A percentile compares a stretch with the other conserved stretches of the same genome.
phyloP scores from a whole-genome alignment of 805 yeast genomes.

The Komagataella populi region DNA sequence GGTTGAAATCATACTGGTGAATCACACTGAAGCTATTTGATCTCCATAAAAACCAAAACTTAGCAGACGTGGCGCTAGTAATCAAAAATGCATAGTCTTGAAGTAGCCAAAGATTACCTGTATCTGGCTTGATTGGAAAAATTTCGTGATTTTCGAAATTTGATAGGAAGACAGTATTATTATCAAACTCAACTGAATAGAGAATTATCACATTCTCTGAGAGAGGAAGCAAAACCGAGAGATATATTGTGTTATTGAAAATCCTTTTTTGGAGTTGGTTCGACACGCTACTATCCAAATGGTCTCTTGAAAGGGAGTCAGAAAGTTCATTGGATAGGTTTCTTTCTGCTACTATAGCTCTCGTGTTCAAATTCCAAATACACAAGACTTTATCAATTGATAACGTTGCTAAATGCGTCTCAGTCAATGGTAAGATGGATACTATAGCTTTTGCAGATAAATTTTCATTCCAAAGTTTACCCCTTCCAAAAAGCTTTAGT shows the following conservation, averaged over 20 bases:
- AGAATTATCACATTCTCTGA: not conserved
- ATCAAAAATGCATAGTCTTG: not conserved
- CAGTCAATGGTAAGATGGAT: not conserved
- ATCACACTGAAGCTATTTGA: slow-evolving; percentile 2
- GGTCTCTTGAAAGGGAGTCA: slow-evolving; percentile 1
- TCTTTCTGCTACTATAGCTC: slow-evolving; percentile 9
- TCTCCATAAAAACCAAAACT: slow-evolving; percentile 1
- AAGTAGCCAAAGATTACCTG: not conserved
- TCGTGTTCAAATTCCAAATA: slow-evolving; percentile 41
- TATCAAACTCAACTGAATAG: not conserved
- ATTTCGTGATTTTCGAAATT: not conserved
- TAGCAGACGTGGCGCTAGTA: not conserved
- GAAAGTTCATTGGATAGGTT: slow-evolving; percentile 12
- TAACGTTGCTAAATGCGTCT: slow-evolving; percentile 26
- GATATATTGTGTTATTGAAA: not conserved
- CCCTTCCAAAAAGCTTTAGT: slow-evolving; percentile 11
- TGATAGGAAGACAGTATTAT: not conserved
- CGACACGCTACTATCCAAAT: slow-evolving; percentile 6
- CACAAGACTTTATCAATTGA: slow-evolving; percentile 40
- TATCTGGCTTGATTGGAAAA: not conserved
- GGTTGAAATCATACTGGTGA: slow-evolving; percentile 2
- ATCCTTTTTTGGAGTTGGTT: not conserved
- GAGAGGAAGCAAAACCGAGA: not conserved
- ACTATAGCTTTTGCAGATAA: slow-evolving; percentile 11
- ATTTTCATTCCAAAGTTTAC: slow-evolving; percentile 4